Conservation (phyloP, 768 basidiomycete species). For the Psilocybe sp. region DNA sequence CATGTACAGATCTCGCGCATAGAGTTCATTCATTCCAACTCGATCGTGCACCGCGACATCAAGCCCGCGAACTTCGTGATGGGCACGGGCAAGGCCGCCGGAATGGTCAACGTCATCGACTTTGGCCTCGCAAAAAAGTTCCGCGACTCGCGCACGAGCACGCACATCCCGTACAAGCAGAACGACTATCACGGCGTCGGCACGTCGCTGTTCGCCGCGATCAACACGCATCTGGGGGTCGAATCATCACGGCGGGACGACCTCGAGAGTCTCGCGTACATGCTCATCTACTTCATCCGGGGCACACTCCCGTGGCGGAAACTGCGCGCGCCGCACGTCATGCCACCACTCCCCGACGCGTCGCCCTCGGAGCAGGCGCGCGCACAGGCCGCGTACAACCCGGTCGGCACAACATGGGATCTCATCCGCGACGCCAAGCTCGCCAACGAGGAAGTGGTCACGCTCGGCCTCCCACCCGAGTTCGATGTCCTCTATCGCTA, state of each 20-base stretch:
- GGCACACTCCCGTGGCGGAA: slow-evolving; percentile 80
- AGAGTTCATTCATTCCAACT: slow-evolving; percentile 94
- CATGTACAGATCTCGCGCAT: slow-evolving; percentile 79
- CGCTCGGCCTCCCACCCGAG: slow-evolving; percentile 75
- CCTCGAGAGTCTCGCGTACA: slow-evolving; percentile 77
- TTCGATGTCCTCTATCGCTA: slow-evolving; percentile 81
- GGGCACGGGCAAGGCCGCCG: slow-evolving; percentile 58
- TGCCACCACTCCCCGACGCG: slow-evolving; percentile 26
- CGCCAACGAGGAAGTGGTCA: slow-evolving; percentile 62
- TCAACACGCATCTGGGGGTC: slow-evolving; percentile 73
- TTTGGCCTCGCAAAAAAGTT: slow-evolving; percentile 84
- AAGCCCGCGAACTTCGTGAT: slow-evolving; percentile 99
- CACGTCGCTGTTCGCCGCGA: slow-evolving; percentile 71
- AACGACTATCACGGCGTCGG: slow-evolving; percentile 79
- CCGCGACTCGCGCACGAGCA: slow-evolving; percentile 59
- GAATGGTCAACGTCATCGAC: slow-evolving; percentile 89
- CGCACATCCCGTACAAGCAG: slow-evolving; percentile 71
- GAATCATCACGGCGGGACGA: slow-evolving; percentile 79
- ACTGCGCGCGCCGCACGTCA: slow-evolving; percentile 48
- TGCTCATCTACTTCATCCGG: slow-evolving; percentile 79
- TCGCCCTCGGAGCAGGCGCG: slow-evolving; percentile 23
- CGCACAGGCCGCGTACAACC: slow-evolving; percentile 37
- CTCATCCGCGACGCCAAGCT: slow-evolving; percentile 74
- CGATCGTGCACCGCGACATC: slow-evolving; percentile 94
- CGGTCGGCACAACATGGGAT: slow-evolving; percentile 72